A percentile compares a stretch with the other conserved stretches of the same genome.
Evolutionary conservation across 78 protist species (phyloP).

Genomic region (Polysphondylium violaceum): DNA sequence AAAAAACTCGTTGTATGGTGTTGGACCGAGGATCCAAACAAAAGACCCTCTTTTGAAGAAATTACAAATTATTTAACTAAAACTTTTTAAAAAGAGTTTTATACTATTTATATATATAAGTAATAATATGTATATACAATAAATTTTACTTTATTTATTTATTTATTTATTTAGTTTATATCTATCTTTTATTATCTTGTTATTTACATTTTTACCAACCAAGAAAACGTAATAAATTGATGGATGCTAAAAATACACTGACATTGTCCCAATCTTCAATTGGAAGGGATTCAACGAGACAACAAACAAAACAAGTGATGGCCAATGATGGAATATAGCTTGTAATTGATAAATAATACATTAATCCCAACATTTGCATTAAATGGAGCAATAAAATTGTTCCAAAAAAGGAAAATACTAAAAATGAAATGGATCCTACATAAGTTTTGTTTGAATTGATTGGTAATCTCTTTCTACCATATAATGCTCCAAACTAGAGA

Average conservation of each 20-base stretch:
- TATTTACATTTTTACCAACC: conserved; percentile 23
- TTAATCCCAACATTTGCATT: conserved; percentile 2
- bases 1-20: conserved; percentile 70
- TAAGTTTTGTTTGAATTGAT: conserved; percentile 38
- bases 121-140: no score
- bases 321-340: conserved; percentile 7
- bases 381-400: neutral
- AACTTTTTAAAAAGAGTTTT: conserved; percentile 45
- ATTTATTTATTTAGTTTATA: no score
- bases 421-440: conserved; percentile 44
- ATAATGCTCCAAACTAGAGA: conserved; percentile 16
- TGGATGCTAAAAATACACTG: conserved; percentile 22
- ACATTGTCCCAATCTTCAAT: conserved; percentile 74
- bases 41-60: conserved; percentile 70
- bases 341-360: neutral
- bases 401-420: conserved; percentile 26
- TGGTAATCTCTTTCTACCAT: conserved; percentile 28
- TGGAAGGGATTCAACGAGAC: conserved; percentile 65
- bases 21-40: conserved; percentile 78
- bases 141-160: no score
- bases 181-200: no score
- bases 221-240: neutral
- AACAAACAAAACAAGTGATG: neutral
- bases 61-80: conserved; percentile 63
- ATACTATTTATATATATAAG: no score